Conservation (phyloP, 345 rosid genomes). For the Arabidopsis arenosa region DNA sequence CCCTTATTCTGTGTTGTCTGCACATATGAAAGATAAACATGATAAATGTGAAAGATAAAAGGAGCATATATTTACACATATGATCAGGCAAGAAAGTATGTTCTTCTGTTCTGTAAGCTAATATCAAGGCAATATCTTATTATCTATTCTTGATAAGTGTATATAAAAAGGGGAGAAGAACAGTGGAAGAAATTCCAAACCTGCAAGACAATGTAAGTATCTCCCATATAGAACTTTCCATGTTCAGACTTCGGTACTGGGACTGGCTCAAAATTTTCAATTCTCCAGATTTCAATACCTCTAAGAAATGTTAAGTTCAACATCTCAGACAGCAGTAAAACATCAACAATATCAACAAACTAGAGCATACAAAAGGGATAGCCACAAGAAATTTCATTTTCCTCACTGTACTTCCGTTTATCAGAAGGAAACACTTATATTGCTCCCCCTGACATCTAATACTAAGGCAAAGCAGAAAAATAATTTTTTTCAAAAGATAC, state of each 20-base stretch:
- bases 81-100: constrained; percentile 36
- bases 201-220: constrained; percentile 93
- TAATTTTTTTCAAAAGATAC: constrained; percentile 67
- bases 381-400: constrained; percentile 4
- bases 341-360: constrained; percentile 8
- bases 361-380: constrained; percentile 10
- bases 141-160: constrained; percentile 5
- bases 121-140: constrained; percentile 15
- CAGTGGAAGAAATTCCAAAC: constrained; percentile 44
- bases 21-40: constrained; percentile 42
- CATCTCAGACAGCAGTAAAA: constrained; percentile 35
- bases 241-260: constrained; percentile 81
- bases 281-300: constrained; percentile 97
- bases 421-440: constrained; percentile 4
- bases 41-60: constrained; percentile 17
- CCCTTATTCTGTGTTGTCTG: constrained; percentile 86
- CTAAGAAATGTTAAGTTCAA: constrained; percentile 73
- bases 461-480: constrained; percentile 13
- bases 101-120: constrained; percentile 24
- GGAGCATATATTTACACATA: constrained; percentile 19
- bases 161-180: constrained; percentile 4
- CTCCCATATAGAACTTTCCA: constrained; percentile 98
- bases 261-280: constrained; percentile 93
- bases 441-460: background rate
- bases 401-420: background rate